Conservation (phyloP, 2,329 filamentous ascomycete species). For the Pestalotiopsis sp. region DNA sequence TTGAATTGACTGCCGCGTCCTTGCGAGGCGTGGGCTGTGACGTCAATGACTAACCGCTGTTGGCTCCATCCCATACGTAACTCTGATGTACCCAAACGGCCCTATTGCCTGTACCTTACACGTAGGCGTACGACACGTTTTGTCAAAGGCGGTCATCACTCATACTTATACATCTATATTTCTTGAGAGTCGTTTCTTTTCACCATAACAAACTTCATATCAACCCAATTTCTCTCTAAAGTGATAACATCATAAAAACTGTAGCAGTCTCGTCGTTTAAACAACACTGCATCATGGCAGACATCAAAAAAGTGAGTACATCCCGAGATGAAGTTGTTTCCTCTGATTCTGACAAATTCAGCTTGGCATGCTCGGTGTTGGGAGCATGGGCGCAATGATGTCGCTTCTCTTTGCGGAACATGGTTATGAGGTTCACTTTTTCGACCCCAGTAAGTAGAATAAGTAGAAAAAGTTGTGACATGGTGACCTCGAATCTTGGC, state of each 20-base stretch:
- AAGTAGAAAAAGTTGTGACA: background rate
- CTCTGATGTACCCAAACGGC: constrained; percentile 3
- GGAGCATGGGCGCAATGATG: constrained; percentile 64
- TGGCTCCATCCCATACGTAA: constrained; percentile 8
- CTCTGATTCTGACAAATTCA: constrained; percentile 20
- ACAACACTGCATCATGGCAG: background rate
- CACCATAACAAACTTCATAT: no score
- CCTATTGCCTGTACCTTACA: background rate
- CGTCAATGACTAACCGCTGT: background rate
- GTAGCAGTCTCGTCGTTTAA: background rate
- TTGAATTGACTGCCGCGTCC: background rate
- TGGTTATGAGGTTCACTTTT: constrained; percentile 54
- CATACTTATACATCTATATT: background rate
- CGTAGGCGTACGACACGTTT: background rate
- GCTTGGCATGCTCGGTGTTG: constrained; percentile 60
- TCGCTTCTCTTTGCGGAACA: constrained; percentile 60
- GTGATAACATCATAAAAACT: no score
- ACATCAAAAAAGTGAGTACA: background rate
- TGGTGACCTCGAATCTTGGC: background rate
- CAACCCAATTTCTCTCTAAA: no score
- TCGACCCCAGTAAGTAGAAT: constrained; percentile 44
- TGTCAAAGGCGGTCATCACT: background rate
- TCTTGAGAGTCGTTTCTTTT: no score
- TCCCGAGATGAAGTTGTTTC: background rate
- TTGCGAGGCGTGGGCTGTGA: background rate